Evolutionary conservation across 192 early-diverging fungal species (phyloP).

Genomic region (Entomortierella lignicola): DNA sequence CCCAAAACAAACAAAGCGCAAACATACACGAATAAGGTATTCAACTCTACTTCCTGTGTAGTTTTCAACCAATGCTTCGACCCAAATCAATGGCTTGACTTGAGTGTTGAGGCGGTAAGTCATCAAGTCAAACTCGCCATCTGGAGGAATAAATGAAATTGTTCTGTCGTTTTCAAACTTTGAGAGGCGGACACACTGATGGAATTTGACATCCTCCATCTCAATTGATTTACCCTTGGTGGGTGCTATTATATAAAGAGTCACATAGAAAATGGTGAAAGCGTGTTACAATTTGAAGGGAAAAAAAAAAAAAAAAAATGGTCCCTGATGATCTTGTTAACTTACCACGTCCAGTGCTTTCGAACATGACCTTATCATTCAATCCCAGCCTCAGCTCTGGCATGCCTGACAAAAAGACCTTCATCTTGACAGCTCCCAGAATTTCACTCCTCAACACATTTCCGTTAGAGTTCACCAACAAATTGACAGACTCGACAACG

Average conservation of each 20-base stretch:
- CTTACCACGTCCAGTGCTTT: slow-evolving; percentile 83
- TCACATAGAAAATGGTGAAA: neutral
- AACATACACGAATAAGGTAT: slow-evolving; percentile 83
- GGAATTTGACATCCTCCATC: slow-evolving; percentile 93
- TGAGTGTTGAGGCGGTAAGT: slow-evolving; percentile 88
- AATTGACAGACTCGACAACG: slow-evolving; percentile 97
- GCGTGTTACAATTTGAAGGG: neutral
- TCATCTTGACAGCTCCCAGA: slow-evolving; percentile 87
- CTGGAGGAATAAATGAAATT: slow-evolving; percentile 90
- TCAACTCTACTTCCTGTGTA: slow-evolving; percentile 95
- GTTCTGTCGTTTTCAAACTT: slow-evolving; percentile 91
- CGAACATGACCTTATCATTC: slow-evolving; percentile 95
- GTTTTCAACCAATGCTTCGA: slow-evolving; percentile 85
- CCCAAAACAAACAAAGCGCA: neutral
- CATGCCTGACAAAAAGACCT: slow-evolving; percentile 87
- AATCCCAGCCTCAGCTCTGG: slow-evolving; percentile 86
- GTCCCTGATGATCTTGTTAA: neutral
- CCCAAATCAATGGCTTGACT: slow-evolving; percentile 87
- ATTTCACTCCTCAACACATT: slow-evolving; percentile 76
- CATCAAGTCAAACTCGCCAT: slow-evolving; percentile 95
- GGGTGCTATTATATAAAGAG: slow-evolving; percentile 32
- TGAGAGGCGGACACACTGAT: slow-evolving; percentile 90
- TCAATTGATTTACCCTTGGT: slow-evolving; percentile 84
- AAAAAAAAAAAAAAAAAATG: neutral
- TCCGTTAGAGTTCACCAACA: slow-evolving; percentile 81